Conservation (phyloP, 306 rosid species). For the Sindora glabra region DNA sequence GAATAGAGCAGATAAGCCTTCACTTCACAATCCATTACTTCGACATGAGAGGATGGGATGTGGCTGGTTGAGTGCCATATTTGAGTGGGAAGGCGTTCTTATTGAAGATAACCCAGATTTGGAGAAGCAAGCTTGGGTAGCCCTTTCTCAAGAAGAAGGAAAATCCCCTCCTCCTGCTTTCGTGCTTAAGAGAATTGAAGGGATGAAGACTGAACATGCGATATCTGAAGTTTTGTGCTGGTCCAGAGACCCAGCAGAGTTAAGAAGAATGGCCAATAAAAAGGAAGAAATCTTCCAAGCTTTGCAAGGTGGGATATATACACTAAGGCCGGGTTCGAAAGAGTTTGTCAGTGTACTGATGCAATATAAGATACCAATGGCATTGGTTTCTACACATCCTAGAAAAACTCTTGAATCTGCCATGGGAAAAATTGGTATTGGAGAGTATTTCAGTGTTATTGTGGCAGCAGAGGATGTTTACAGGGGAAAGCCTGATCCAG, state of each 20-base stretch:
- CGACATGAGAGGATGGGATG: conserved; percentile 96
- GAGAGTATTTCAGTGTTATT: conserved; percentile 60
- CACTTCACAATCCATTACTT: conserved; percentile 75
- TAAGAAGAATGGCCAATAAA: conserved; percentile 72
- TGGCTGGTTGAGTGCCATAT: conserved; percentile 93
- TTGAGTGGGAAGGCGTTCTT: conserved; percentile 96
- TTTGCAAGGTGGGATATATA: conserved; percentile 80
- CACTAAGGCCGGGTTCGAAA: conserved; percentile 62
- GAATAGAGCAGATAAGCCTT: conserved; percentile 75
- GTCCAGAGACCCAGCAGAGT: conserved; percentile 70
- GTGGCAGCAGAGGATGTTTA: conserved; percentile 91
- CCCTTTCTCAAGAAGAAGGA: conserved; percentile 82
- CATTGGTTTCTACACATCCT: conserved; percentile 82
- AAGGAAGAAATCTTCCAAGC: conserved; percentile 82
- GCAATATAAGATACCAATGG: conserved; percentile 91
- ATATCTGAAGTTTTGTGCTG: conserved; percentile 96
- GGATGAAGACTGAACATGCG: conserved; percentile 94
- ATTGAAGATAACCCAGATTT: conserved; percentile 73
- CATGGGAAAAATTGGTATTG: conserved; percentile 63
- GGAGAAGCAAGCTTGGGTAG: conserved; percentile 84
- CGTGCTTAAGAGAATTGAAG: conserved; percentile 69
- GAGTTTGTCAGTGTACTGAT: conserved; percentile 83
- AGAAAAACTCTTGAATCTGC: conserved; percentile 70
- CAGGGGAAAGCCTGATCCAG: conserved; percentile 96
- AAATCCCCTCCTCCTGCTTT: conserved; percentile 74